Evolutionary conservation across 1,139 yeast species (phyloP).

Genomic region (Zygotorulaspora mrakii): DNA sequence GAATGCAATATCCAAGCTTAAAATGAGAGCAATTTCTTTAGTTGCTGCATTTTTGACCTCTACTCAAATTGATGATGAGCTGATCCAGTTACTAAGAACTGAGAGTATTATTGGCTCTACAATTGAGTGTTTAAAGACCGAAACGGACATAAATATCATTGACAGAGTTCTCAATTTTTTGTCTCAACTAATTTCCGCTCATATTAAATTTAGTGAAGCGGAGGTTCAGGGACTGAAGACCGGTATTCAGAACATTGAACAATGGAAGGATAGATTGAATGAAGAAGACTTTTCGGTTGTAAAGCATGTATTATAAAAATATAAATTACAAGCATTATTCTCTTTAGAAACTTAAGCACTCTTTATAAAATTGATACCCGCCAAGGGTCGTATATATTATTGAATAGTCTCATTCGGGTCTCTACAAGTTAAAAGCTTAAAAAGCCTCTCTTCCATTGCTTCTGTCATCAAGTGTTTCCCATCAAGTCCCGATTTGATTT

Average conservation of each 20-base stretch:
- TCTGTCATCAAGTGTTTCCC: slow-evolving; percentile 43
- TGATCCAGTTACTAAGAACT: slow-evolving; percentile 42
- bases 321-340: too few relatives aligned
- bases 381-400: too few relatives aligned
- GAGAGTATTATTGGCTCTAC: slow-evolving; percentile 43
- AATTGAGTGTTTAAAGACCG: slow-evolving; percentile 39
- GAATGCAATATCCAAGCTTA: slow-evolving; percentile 39
- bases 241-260: slow-evolving; percentile 45
- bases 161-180: slow-evolving; percentile 61
- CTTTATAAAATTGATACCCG: slow-evolving; percentile 41
- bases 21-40: slow-evolving; percentile 54
- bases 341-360: slow-evolving; percentile 39
- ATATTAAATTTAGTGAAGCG: slow-evolving; percentile 45
- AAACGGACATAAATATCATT: slow-evolving; percentile 49
- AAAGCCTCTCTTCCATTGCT: slow-evolving; percentile 45
- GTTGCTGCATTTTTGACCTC: slow-evolving; percentile 56
- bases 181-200: slow-evolving; percentile 45
- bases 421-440: slow-evolving; percentile 45
- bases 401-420: slow-evolving; percentile 46
- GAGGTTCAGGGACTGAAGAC: slow-evolving; percentile 45
- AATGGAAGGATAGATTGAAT: slow-evolving; percentile 46
- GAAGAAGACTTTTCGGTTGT: slow-evolving; percentile 51
- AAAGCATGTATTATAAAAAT: slow-evolving; percentile 46
- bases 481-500: slow-evolving; percentile 32
- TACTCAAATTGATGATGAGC: slow-evolving; percentile 40